Evolutionary conservation across 2,329 filamentous ascomycete genomes (phyloP).

Genomic region (Coniella lustricola): DNA sequence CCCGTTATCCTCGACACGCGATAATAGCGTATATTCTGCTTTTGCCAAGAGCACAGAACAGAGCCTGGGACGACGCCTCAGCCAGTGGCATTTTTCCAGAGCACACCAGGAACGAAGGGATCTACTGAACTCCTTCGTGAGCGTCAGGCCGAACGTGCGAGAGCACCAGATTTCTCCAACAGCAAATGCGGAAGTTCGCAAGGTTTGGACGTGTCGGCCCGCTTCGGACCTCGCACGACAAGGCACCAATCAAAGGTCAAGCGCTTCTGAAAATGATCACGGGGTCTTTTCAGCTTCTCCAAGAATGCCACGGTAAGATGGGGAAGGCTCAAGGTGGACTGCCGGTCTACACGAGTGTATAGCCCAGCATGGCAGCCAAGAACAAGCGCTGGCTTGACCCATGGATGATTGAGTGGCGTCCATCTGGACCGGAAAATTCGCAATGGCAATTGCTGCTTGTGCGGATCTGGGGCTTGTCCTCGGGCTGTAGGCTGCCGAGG

Average conservation of each 20-base stretch:
- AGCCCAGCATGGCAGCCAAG: not conserved
- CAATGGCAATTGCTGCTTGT: too few species aligned
- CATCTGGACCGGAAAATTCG: not conserved
- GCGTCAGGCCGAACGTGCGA: too few species aligned
- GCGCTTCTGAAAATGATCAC: not conserved
- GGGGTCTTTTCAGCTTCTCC: not conserved
- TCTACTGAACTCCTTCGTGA: too few species aligned
- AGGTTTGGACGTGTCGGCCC: not conserved
- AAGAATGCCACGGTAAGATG: not conserved
- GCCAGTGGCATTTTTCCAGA: too few species aligned
- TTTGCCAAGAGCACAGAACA: too few species aligned
- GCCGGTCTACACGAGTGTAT: not conserved
- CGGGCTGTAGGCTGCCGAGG: too few species aligned
- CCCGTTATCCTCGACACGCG: too few species aligned
- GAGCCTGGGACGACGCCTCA: too few species aligned
- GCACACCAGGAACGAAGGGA: too few species aligned
- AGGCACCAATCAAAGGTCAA: not conserved
- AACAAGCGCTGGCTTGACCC: not conserved
- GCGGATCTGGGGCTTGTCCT: too few species aligned
- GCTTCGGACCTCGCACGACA: not conserved
- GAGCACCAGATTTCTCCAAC: too few species aligned
- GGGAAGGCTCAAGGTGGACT: not conserved
- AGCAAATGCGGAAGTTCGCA: not conserved
- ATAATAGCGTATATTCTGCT: too few species aligned
- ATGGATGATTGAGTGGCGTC: not conserved